Evolutionary conservation across 1,284 basidiomycete genomes (phyloP).

Genomic region (Sanghuangporus sanghuang): DNA sequence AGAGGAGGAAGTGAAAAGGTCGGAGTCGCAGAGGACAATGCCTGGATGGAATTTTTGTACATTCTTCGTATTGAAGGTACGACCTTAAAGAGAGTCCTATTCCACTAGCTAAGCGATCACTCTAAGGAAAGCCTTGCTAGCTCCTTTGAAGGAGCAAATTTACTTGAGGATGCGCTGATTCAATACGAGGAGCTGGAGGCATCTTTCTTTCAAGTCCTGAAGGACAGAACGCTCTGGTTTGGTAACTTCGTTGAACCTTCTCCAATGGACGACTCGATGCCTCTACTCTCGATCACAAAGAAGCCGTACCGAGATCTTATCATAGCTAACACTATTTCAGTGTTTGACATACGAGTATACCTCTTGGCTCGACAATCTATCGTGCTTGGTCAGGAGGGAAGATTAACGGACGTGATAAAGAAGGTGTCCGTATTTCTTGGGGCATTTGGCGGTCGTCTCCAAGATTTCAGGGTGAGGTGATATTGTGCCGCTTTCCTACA

Average conservation of each 20-base stretch:
- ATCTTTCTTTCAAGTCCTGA: slow-evolving; percentile 74
- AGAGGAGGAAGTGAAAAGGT: slow-evolving; percentile 84
- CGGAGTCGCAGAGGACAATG: slow-evolving; percentile 81
- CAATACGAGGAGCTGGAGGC: slow-evolving; percentile 92
- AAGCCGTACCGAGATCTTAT: slow-evolving; percentile 91
- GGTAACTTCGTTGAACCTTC: slow-evolving; percentile 71
- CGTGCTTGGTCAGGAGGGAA: slow-evolving; percentile 70
- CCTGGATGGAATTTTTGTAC: slow-evolving; percentile 97
- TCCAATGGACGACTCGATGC: slow-evolving; percentile 75
- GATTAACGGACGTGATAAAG: slow-evolving; percentile 61
- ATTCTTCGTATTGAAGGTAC: slow-evolving; percentile 90
- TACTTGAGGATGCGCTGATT: slow-evolving; percentile 84
- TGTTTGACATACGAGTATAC: slow-evolving; percentile 94
- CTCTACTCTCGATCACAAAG: slow-evolving; percentile 73
- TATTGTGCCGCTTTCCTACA: neutral
- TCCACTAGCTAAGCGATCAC: slow-evolving; percentile 2
- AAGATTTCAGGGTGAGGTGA: slow-evolving; percentile 64
- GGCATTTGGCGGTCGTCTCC: slow-evolving; percentile 74
- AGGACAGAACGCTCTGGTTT: slow-evolving; percentile 89
- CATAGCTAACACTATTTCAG: slow-evolving; percentile 83
- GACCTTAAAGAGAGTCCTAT: slow-evolving; percentile 5
- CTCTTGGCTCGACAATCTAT: slow-evolving; percentile 83
- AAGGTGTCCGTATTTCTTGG: slow-evolving; percentile 72
- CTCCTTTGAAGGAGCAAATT: slow-evolving; percentile 87
- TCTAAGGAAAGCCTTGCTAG: slow-evolving; percentile 86